Conservation (phyloP, 139 green algal genomes). For the Chara braunii region DNA sequence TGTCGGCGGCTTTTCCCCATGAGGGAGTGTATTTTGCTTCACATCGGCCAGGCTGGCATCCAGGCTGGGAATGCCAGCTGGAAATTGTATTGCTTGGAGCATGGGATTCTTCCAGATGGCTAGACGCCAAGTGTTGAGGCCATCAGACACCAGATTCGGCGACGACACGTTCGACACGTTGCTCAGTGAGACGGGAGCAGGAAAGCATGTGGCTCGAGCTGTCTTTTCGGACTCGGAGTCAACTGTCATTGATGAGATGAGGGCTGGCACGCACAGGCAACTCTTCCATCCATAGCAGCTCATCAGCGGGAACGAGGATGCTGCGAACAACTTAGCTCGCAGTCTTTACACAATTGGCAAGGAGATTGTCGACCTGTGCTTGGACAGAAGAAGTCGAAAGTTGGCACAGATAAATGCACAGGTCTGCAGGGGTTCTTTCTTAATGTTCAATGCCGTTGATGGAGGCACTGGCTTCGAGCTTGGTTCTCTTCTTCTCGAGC, state of each 20-base stretch:
- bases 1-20: too few species aligned
- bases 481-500: conserved; percentile 53
- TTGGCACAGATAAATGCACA: conserved; percentile 59
- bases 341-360: conserved; percentile 58
- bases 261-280: conserved; percentile 53
- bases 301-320: conserved; percentile 56
- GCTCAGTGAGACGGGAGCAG: conserved; percentile 56
- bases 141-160: conserved; percentile 38
- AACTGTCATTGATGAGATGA: conserved; percentile 57
- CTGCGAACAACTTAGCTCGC: conserved; percentile 56
- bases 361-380: conserved; percentile 53
- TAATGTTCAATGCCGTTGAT: conserved; percentile 55
- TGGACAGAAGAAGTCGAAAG: conserved; percentile 60
- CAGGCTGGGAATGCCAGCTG: conserved; percentile 97
- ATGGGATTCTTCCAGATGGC: conserved; percentile 85
- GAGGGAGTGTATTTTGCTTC: conserved; percentile 95
- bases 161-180: conserved; percentile 62
- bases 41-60: conserved; percentile 87
- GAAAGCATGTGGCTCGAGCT: conserved; percentile 52
- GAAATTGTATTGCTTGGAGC: conserved; percentile 98
- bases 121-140: conserved; percentile 92
- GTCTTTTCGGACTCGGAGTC: conserved; percentile 57
- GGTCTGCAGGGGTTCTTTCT: conserved; percentile 55
- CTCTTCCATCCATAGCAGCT: conserved; percentile 60
- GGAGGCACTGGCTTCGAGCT: conserved; percentile 55